Evolutionary conservation across 2,329 filamentous ascomycete genomes (phyloP).

Genomic region (Trichoderma cornu-damae): DNA sequence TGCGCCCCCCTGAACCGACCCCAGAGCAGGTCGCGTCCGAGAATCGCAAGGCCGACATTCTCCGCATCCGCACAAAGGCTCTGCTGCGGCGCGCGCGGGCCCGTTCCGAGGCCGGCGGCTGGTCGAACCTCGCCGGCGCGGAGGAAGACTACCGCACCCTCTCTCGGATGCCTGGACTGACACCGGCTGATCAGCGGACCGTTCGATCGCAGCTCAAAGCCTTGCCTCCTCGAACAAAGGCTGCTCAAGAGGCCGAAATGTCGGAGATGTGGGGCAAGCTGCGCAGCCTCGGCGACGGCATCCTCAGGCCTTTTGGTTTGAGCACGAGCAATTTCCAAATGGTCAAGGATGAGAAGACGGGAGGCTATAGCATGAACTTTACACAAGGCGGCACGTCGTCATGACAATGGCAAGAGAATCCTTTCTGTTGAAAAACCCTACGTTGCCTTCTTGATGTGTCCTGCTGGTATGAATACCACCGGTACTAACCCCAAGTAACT

Average conservation of each 20-base stretch:
- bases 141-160: conserved; percentile 74
- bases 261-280: conserved; percentile 97
- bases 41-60: conserved; percentile 53
- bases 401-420: background rate
- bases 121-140: conserved; percentile 74
- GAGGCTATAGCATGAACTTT: conserved; percentile 94
- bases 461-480: too few species aligned
- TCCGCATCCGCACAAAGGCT: conserved; percentile 75
- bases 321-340: conserved; percentile 95
- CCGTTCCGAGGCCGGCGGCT: conserved; percentile 64
- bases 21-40: conserved; percentile 21
- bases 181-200: conserved; percentile 59
- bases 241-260: conserved; percentile 81
- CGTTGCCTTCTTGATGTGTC: background rate
- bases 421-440: background rate
- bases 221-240: conserved; percentile 65
- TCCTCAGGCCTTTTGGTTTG: conserved; percentile 87
- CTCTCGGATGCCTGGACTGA: conserved; percentile 50
- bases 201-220: conserved; percentile 61
- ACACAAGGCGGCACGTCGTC: conserved; percentile 33
- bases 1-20: conserved; percentile 21
- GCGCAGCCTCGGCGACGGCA: conserved; percentile 84
- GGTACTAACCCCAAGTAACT: too few species aligned
- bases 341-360: conserved; percentile 80
- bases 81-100: conserved; percentile 74